phyloP scores from a whole-genome alignment of 352 stramenopile species.

The Phytophthora melonis region DNA sequence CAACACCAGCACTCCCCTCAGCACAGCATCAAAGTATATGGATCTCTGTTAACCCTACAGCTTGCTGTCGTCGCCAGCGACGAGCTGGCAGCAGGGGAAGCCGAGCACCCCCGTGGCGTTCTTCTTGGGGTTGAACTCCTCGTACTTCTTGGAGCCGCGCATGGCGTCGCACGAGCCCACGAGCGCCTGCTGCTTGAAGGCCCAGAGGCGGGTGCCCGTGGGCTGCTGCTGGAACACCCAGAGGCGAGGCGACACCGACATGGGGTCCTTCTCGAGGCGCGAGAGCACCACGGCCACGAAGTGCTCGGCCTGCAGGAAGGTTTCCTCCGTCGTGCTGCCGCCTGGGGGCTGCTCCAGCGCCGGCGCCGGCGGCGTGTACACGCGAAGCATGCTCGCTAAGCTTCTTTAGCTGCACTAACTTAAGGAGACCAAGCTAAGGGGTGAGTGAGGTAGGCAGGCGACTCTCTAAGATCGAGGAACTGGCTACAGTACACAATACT shows the following conservation, averaged over 20 bases:
- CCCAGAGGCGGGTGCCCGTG: constrained; percentile 55
- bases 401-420: constrained; percentile 7
- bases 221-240: constrained; percentile 58
- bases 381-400: constrained; percentile 18
- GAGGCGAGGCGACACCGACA: constrained; percentile 54
- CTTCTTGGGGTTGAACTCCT: constrained; percentile 29
- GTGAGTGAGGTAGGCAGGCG: neutral
- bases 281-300: constrained; percentile 69
- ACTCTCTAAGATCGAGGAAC: constrained; percentile 21
- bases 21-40: neutral
- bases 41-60: constrained; percentile 33
- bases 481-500: neutral
- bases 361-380: constrained; percentile 5
- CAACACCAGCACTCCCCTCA: constrained; percentile 2
- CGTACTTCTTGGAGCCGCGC: constrained; percentile 58
- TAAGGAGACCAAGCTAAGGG: neutral
- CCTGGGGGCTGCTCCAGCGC: constrained; percentile 17
- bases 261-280: constrained; percentile 57
- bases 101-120: constrained; percentile 8
- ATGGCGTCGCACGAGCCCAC: constrained; percentile 70
- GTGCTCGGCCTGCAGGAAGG: constrained; percentile 58
- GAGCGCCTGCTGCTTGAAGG: constrained; percentile 63
- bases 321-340: constrained; percentile 35
- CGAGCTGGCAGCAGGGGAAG: constrained; percentile 52
- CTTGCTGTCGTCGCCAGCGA: constrained; percentile 61